Evolutionary conservation across 2,329 filamentous ascomycete species (phyloP).

Genomic region (Diplodia mutila): DNA sequence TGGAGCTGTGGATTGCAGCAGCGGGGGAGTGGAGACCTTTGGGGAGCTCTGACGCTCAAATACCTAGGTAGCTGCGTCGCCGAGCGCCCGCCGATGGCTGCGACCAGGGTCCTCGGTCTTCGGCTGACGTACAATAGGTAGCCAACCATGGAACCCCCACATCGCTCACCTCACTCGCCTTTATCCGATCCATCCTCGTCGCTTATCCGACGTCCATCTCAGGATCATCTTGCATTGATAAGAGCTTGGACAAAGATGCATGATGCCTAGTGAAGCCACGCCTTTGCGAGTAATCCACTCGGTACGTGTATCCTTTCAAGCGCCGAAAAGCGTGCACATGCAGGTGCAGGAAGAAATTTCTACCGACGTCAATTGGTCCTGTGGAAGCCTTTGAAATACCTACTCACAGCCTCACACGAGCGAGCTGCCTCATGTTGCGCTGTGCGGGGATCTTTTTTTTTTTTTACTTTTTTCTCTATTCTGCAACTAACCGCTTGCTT

Average conservation of each 20-base stretch:
- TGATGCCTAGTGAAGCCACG: background rate
- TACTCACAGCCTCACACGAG: background rate
- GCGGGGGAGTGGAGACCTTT: slow-evolving; percentile 16
- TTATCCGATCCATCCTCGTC: background rate
- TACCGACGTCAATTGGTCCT: background rate
- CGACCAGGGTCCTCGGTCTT: background rate
- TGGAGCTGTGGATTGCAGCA: slow-evolving; percentile 24
- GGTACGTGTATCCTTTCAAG: no score
- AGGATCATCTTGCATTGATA: background rate
- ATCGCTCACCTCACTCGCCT: no score
- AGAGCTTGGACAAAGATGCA: no score
- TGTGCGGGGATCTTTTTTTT: background rate
- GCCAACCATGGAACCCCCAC: no score
- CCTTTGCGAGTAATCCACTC: no score
- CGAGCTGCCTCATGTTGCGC: background rate
- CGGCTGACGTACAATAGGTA: no score
- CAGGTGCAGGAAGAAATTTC: background rate
- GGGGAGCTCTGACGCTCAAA: slow-evolving; percentile 17
- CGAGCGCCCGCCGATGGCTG: background rate
- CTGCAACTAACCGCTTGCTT: background rate
- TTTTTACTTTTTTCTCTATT: background rate
- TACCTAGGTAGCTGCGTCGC: background rate
- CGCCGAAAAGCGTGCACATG: background rate
- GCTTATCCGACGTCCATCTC: background rate
- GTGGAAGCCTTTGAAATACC: background rate